Conservation (phyloP, 192 early-diverging fungal species). For the Podila minutissima region DNA sequence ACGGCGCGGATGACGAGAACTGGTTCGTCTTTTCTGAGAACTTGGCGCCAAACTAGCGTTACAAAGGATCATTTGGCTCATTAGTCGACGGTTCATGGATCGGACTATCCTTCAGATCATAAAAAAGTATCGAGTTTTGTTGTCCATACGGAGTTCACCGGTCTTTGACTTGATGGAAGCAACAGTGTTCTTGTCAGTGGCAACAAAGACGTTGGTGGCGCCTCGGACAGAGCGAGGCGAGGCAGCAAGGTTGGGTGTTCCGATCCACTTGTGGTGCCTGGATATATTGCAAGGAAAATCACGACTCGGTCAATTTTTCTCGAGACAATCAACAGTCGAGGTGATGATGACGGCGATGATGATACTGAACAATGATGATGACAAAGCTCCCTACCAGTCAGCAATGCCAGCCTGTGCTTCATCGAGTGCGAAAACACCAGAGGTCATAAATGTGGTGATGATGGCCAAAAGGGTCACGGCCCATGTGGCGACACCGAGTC, state of each 20-base stretch:
- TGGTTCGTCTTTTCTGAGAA: conserved; percentile 65
- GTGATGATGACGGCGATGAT: neutral
- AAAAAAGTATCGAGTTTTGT: neutral
- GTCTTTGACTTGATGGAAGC: conserved; percentile 71
- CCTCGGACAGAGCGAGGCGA: conserved; percentile 38
- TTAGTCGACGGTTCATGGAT: neutral
- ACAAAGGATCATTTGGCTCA: neutral
- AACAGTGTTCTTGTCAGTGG: conserved; percentile 80
- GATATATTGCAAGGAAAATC: neutral
- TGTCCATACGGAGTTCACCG: conserved; percentile 71
- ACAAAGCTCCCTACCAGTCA: conserved; percentile 56
- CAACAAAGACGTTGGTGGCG: conserved; percentile 58
- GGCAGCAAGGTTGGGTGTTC: conserved; percentile 50
- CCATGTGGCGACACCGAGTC: conserved; percentile 13
- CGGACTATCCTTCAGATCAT: neutral
- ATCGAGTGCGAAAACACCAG: conserved; percentile 37
- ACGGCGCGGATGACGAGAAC: conserved; percentile 60
- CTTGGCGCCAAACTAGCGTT: conserved; percentile 77
- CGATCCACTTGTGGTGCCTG: conserved; percentile 68
- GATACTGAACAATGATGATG: neutral
- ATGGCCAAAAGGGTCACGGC: conserved; percentile 21
- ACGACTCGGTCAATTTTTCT: neutral
- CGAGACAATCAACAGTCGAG: neutral
- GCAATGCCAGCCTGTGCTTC: conserved; percentile 58
- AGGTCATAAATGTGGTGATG: conserved; percentile 15